These are phyloP conservation scores for Agrocybe pediades DNA, from an alignment of 768 basidiomycete species.

Conservation along the genomic window DNA sequence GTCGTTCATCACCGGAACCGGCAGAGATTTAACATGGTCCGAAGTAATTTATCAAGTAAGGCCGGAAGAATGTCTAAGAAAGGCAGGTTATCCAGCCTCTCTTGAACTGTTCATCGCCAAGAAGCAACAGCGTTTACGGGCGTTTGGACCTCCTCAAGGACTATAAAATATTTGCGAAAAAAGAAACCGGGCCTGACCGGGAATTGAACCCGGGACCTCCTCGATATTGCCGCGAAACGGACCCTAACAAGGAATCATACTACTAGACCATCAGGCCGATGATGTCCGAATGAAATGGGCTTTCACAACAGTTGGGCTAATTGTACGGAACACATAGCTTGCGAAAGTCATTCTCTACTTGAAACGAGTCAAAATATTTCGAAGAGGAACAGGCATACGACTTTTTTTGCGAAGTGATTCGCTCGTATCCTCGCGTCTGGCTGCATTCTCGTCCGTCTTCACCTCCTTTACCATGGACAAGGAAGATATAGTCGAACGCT, in stretches of 20 bases:
- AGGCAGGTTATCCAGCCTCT: too few species aligned
- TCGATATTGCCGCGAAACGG: slow-evolving; percentile 45
- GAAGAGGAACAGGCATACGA: slow-evolving; percentile 46
- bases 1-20: not conserved
- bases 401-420: slow-evolving; percentile 31
- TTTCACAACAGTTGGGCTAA: not conserved
- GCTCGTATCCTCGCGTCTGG: slow-evolving; percentile 26
- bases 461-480: slow-evolving; percentile 23
- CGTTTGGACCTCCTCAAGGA: too few species aligned
- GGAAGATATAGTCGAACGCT: slow-evolving; percentile 22
- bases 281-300: not conserved
- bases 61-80: too few species aligned
- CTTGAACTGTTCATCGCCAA: too few species aligned
- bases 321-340: not conserved
- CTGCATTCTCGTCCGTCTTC: slow-evolving; percentile 35
- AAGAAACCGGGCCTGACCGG: slow-evolving; percentile 61
- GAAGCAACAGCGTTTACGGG: too few species aligned
- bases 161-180: too few species aligned
- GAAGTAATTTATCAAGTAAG: not conserved
- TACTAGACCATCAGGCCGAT: not conserved
- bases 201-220: slow-evolving; percentile 91
- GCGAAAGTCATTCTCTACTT: slow-evolving; percentile 28
- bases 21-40: not conserved
- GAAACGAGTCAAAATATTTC: slow-evolving; percentile 48
- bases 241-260: not conserved